A percentile compares a stretch with the other conserved stretches of the same genome.
These are phyloP conservation scores for Apiotrichum montevideense DNA, from an alignment of 1,284 basidiomycete genomes.

Conservation along the genomic window DNA sequence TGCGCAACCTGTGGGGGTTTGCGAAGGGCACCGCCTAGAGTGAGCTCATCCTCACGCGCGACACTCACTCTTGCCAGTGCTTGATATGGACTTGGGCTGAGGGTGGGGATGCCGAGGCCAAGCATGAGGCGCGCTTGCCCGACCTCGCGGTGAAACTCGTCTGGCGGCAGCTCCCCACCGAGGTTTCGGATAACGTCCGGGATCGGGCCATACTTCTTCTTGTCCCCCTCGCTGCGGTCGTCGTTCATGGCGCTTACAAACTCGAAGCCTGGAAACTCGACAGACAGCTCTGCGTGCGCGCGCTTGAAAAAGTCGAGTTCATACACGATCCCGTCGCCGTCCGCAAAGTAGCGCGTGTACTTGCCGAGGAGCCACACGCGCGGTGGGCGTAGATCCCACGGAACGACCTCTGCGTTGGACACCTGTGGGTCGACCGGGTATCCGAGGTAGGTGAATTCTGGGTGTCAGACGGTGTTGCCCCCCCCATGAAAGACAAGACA, in stretches of 20 bases:
- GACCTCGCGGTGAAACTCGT: conserved; percentile 14
- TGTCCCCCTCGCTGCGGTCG: conserved; percentile 9
- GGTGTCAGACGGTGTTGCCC: no score
- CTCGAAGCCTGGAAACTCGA: conserved; percentile 25
- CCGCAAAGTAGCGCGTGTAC: conserved; percentile 21
- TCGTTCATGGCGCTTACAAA: conserved; percentile 23
- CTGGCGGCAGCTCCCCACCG: conserved; percentile 4
- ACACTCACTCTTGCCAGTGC: conserved; percentile 4
- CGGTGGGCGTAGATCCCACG: conserved; percentile 11
- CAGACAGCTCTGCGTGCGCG: conserved; percentile 12
- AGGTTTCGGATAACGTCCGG: conserved; percentile 14
- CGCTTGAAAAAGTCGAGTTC: conserved; percentile 10
- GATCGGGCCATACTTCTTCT: conserved; percentile 5
- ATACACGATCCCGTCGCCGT: conserved; percentile 8
- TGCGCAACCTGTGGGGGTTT: neutral
- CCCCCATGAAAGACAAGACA: no score
- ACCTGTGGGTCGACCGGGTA: conserved; percentile 14
- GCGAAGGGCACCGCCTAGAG: conserved; percentile 2
- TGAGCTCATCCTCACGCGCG: neutral
- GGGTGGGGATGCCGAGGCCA: conserved; percentile 19
- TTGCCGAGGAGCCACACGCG: conserved; percentile 25
- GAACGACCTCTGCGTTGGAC: conserved; percentile 1
- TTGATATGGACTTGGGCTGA: conserved; percentile 17
- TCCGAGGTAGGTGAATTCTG: conserved; percentile 15
- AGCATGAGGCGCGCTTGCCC: conserved; percentile 13